Base-by-base conservation (phyloP, 495 filamentous ascomycete genomes). In the Hypomontagnella submonticulosa region DNA sequence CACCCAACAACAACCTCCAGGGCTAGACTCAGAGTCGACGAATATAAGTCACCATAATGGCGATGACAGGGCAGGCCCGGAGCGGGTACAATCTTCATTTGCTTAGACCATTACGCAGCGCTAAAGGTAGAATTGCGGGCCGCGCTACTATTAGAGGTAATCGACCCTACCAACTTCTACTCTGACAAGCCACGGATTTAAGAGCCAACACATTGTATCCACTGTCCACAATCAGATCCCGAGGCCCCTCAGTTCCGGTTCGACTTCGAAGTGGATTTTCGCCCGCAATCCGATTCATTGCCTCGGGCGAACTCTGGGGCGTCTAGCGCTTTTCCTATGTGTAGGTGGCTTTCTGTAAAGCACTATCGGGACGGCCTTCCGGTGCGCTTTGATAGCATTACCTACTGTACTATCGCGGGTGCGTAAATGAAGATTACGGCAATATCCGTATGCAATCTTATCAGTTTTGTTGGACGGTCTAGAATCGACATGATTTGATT, bases 171-270 rank as follows among this genome's bases (percentile, higher is more conserved):
- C 23, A 27, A 6, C 23, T n/a, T 27, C 23, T 27, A 27, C 23
- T 27, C 23, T 27, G 23, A 27, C 23, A 27, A 50, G 30, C 27
- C 12, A 50, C 32, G 4, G 3, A 27, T 11, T 20, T 46, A 20
- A 19, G 0, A 4, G 34, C 7, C 47, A 50, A 50, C 47, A 50
- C 23, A 27, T 27, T 27, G 34, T 50, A 15, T 18, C 4, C 10
- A 37, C 34, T 34, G 34, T 50, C 47, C 30, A 50, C 47, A 50
- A 50, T 50, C 47, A 50, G 34, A 50, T 36, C 47, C 47, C 47
- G 47, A 50, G 13, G 11, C 18, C 18, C 27, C 18, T n/a, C 6
- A 50, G 16, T n/a, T 50, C 13, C 18, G 23, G 9, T 37, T 27
- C 44, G 19, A 49, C 23, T n/a, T 18, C 34, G 13, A 57, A 36